Conservation (phyloP, 2,329 filamentous ascomycete species). For the Fusarium albosuccineum region DNA sequence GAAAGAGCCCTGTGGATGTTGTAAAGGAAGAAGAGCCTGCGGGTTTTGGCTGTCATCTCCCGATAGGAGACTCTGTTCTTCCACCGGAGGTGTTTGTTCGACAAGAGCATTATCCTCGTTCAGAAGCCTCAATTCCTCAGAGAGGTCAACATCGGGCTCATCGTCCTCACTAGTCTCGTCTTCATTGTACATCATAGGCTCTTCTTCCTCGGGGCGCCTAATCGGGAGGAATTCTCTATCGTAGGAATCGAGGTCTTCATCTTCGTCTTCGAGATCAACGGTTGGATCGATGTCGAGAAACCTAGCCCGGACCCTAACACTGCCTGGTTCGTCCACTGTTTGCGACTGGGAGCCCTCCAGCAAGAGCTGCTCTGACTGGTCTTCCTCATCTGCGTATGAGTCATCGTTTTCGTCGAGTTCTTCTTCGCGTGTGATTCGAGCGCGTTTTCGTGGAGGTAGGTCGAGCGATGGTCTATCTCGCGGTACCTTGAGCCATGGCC, state of each 20-base stretch:
- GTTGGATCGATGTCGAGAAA: constrained; percentile 41
- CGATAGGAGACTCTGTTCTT: constrained; percentile 15
- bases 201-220: neutral
- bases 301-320: constrained; percentile 33
- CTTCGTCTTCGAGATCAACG: constrained; percentile 19
- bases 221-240: constrained; percentile 48
- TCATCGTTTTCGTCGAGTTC: constrained; percentile 55
- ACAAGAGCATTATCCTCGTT: constrained; percentile 39
- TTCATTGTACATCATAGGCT: constrained; percentile 26
- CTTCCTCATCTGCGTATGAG: constrained; percentile 51
- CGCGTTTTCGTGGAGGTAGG: constrained; percentile 81
- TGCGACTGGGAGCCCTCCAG: constrained; percentile 49
- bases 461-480: constrained; percentile 74
- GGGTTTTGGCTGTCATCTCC: neutral
- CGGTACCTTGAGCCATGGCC: constrained; percentile 72
- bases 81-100: constrained; percentile 21
- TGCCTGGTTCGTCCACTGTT: constrained; percentile 28
- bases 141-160: constrained; percentile 31
- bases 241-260: constrained; percentile 30
- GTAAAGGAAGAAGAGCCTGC: neutral
- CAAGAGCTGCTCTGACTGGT: constrained; percentile 44
- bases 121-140: constrained; percentile 39
- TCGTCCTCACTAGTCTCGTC: constrained; percentile 28
- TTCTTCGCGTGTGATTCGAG: constrained; percentile 62
- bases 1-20: no score